A percentile compares a stretch with the other conserved stretches of the same genome.
These are phyloP conservation scores for Hydrangea macrophylla DNA, from an alignment of 148 eudicot genomes.

Conservation along the genomic window DNA sequence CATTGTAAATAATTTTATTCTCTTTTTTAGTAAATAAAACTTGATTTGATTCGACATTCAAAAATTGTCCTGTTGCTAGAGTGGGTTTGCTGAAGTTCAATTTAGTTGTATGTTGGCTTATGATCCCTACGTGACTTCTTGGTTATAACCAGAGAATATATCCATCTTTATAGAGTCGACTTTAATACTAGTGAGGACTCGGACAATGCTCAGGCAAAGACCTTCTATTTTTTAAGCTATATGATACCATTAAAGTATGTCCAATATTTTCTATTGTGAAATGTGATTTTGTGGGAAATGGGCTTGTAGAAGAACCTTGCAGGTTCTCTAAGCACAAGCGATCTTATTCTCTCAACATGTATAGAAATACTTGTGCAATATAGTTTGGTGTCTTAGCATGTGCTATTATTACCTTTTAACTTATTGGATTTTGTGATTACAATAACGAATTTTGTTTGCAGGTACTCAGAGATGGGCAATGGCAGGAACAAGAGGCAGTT, in stretches of 20 bases:
- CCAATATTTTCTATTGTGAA: too few relatives aligned
- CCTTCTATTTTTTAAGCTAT: too few relatives aligned
- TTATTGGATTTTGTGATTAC: background rate
- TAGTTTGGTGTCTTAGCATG: background rate
- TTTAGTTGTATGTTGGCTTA: background rate
- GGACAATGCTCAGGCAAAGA: background rate
- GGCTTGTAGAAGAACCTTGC: background rate
- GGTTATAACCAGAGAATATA: background rate
- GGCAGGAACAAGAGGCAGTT: conserved; percentile 75
- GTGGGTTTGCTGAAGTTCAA: background rate
- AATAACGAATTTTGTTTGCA: conserved; percentile 14
- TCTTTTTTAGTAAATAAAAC: background rate
- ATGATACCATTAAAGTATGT: too few relatives aligned
- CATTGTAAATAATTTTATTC: background rate
- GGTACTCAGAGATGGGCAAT: conserved; percentile 68
- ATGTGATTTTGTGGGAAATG: too few relatives aligned
- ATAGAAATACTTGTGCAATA: too few relatives aligned
- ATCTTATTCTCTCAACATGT: too few relatives aligned
- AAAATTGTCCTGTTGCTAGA: background rate
- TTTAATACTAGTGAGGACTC: background rate
- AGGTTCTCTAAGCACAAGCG: too few relatives aligned
- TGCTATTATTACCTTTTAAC: background rate
- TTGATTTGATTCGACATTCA: background rate
- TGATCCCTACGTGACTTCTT: background rate
- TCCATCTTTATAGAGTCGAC: background rate